A percentile compares a stretch with the other conserved stretches of the same genome.
Conservation (phyloP, 2,329 filamentous ascomycete genomes). For the Huntiella savannae region DNA sequence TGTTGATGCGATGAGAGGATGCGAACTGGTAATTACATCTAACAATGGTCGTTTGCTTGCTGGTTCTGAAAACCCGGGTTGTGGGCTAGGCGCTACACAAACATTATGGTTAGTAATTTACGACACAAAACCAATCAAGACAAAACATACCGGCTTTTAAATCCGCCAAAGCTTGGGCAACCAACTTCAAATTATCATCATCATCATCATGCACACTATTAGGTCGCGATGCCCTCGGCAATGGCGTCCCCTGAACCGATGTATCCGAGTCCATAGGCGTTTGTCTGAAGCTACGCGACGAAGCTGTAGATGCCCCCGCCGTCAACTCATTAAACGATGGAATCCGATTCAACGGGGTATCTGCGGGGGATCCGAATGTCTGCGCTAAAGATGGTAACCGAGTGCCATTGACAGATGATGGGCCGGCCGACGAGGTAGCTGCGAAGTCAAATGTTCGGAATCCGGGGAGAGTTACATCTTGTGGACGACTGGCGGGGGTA, state of each 20-base stretch:
- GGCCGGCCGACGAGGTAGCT: not conserved
- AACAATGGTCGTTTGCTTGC: constrained; percentile 50
- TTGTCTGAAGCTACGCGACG: constrained; percentile 7
- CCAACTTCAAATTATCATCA: constrained; percentile 9
- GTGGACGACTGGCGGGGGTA: not conserved
- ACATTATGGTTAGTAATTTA: not conserved
- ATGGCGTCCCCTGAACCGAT: constrained; percentile 8
- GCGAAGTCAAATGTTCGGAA: constrained; percentile 7
- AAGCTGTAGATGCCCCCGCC: constrained; percentile 5
- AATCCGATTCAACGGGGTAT: constrained; percentile 2
- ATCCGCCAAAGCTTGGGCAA: constrained; percentile 11
- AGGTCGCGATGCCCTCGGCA: constrained; percentile 6
- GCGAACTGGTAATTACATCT: constrained; percentile 69
- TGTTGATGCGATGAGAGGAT: constrained; percentile 68
- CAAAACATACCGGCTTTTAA: constrained; percentile 10
- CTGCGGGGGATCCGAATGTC: constrained; percentile 4
- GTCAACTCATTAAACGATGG: constrained; percentile 7
- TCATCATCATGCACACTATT: constrained; percentile 11
- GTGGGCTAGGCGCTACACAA: constrained; percentile 8
- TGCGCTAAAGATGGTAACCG: constrained; percentile 6
- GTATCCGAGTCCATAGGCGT: constrained; percentile 11
- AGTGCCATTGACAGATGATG: constrained; percentile 1
- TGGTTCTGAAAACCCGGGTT: constrained; percentile 5
- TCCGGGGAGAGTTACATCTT: constrained; percentile 6
- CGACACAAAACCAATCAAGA: no score